Conservation (phyloP, 805 yeast species). For the Ogataea populi-albae region DNA sequence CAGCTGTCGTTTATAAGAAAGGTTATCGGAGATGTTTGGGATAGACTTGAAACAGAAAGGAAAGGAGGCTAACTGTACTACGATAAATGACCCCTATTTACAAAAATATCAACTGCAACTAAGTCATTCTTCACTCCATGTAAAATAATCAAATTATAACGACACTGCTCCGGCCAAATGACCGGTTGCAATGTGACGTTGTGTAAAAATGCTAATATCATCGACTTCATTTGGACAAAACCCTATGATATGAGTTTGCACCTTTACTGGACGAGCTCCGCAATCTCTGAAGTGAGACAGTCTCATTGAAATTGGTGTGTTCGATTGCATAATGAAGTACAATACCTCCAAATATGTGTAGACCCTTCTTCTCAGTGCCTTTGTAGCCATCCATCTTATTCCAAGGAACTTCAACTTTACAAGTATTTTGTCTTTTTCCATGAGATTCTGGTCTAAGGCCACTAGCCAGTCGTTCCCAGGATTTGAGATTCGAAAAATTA, state of each 20-base stretch:
- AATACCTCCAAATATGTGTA: constrained; percentile 48
- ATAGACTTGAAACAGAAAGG: constrained; percentile 39
- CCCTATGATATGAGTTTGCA: constrained; percentile 2
- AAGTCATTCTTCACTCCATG: no score
- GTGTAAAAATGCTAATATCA: no score
- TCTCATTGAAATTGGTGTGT: constrained; percentile 8
- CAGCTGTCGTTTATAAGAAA: constrained; percentile 38
- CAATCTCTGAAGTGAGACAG: constrained; percentile 1
- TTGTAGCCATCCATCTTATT: constrained; percentile 62
- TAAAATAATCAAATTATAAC: no score
- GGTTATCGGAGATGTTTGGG: constrained; percentile 51
- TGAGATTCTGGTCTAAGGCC: no score
- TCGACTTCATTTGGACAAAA: constrained; percentile 2
- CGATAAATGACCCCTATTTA: neutral
- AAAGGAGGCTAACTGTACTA: constrained; percentile 49
- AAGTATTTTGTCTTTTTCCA: no score
- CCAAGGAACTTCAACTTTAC: constrained; percentile 34
- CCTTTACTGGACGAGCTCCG: constrained; percentile 3
- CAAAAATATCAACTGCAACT: no score
- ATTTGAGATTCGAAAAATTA: no score
- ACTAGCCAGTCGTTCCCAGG: no score
- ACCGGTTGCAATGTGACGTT: no score
- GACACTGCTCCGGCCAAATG: no score
- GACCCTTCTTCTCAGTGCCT: constrained; percentile 58
- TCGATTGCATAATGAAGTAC: constrained; percentile 20